Base-by-base conservation (phyloP, 371 early-diverging fungal genomes). In the Rhizopus microsporus region DNA sequence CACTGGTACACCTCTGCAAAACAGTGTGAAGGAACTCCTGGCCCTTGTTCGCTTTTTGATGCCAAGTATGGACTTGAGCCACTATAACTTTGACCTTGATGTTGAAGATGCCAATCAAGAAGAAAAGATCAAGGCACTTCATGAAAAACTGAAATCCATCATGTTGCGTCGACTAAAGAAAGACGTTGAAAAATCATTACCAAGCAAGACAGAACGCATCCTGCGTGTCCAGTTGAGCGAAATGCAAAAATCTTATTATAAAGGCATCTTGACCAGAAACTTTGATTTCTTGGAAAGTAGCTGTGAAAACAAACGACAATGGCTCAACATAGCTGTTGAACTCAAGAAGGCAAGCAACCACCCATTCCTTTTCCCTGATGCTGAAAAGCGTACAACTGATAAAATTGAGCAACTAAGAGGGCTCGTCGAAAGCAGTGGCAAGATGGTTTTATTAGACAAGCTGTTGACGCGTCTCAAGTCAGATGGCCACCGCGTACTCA, bases 261-360 rank as follows among this genome's bases (percentile, higher is more conserved):
- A 95, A 71, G 88, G 92, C 64, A 93, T 99, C 54, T 82, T 92
- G 51, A 88, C 95, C 42, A 87, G 91, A 68, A 98, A 98, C 74
- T 97, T 93, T 81, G 88, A 84, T 3, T 89, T 84, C n/a, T 82
- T 99, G 3, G 91, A 88, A 65, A 84, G 85, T 57, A 92, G 93
- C 23, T 69, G 89, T 2, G 95, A 94, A 13, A 86, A 81, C 56
- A 93, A 90, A 73, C 84, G 92, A 77, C 94, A 90, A 63, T 86
- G 94, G 82, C 82, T 93, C 23, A 98, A 98, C 68, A 91, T 97
- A 48, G 92, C 96, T 50, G 96, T 94, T 69, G 96, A 97, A 83
- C 87, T 99, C 34, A 95, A 99, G 71, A 99, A 99, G 71, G 97
- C 95, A 50, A 93, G 97, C 61, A 99, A 99, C 69, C 99, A 99